A percentile compares a stretch with the other conserved stretches of the same genome.
Evolutionary conservation across 164 flowering plant genomes (phyloP).

Genomic region (Euptelea pleiosperma): DNA sequence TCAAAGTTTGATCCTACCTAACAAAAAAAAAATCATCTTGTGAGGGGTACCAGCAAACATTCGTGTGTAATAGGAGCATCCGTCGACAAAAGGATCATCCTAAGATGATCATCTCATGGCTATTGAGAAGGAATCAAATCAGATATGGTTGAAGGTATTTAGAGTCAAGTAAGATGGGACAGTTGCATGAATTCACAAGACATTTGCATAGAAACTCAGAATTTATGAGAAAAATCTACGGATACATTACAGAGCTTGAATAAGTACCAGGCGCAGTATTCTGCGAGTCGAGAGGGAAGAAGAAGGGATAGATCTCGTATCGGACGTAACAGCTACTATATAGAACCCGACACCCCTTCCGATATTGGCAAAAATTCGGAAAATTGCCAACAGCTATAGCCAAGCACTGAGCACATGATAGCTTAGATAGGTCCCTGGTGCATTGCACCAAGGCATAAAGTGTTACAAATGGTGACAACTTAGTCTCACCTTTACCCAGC

Average conservation of each 20-base stretch:
- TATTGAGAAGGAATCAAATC: too few relatives aligned
- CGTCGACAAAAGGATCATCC: too few relatives aligned
- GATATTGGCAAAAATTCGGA: conserved; percentile 24
- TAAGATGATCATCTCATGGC: too few relatives aligned
- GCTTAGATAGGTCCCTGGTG: conserved; percentile 43
- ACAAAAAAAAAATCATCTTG: too few relatives aligned
- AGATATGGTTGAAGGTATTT: too few relatives aligned
- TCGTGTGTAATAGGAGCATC: too few relatives aligned
- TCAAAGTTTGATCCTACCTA: too few relatives aligned
- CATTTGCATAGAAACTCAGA: too few relatives aligned
- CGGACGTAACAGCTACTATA: conserved; percentile 55
- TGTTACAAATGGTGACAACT: conserved; percentile 33
- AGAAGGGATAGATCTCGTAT: conserved; percentile 59
- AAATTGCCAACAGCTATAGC: conserved; percentile 41
- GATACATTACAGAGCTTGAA: conserved; percentile 1
- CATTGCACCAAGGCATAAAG: conserved; percentile 54
- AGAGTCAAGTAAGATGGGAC: too few relatives aligned
- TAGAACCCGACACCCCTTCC: conserved; percentile 48
- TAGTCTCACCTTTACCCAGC: conserved; percentile 39
- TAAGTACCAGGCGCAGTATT: not conserved
- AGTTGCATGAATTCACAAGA: too few relatives aligned
- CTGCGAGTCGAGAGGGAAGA: conserved; percentile 33
- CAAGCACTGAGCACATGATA: conserved; percentile 47
- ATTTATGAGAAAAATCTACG: too few relatives aligned
- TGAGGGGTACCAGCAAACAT: too few relatives aligned